A percentile compares a stretch with the other conserved stretches of the same genome.
phyloP scores from a whole-genome alignment of 2,329 filamentous ascomycete genomes.

The Tympanopsis confertula region DNA sequence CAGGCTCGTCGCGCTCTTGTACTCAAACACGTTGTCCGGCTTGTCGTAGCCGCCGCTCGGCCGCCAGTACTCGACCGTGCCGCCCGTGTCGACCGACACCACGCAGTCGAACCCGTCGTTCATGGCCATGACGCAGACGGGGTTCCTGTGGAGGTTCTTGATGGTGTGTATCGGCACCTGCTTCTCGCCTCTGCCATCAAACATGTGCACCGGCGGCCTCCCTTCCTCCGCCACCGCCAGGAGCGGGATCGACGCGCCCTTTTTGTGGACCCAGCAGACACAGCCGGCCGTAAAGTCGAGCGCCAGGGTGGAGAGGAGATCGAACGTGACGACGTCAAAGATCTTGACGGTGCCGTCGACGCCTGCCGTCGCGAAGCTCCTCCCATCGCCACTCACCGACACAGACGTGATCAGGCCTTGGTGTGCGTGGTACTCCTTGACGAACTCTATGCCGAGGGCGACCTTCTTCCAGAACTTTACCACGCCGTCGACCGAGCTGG shows the following conservation, averaged over 20 bases:
- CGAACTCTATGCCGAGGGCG: conserved; percentile 81
- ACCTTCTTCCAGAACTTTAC: conserved; percentile 99
- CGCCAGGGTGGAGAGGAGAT: conserved; percentile 75
- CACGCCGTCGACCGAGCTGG: conserved; percentile 79
- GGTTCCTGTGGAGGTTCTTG: conserved; percentile 64
- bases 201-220: conserved; percentile 66
- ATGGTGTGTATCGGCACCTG: conserved; percentile 66
- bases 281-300: conserved; percentile 65
- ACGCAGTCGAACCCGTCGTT: conserved; percentile 85
- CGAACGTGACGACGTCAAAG: conserved; percentile 74
- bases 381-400: conserved; percentile 76
- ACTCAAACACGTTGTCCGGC: conserved; percentile 79
- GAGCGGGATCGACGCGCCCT: conserved; percentile 76
- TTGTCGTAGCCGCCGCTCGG: conserved; percentile 76
- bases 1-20: conserved; percentile 85
- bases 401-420: conserved; percentile 73
- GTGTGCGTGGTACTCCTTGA: conserved; percentile 94
- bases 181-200: conserved; percentile 79
- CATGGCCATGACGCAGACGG: conserved; percentile 77
- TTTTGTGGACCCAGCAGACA: conserved; percentile 83
- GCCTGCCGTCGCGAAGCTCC: conserved; percentile 85
- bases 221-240: conserved; percentile 72
- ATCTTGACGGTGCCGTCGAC: conserved; percentile 70
- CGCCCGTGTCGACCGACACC: conserved; percentile 74
- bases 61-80: conserved; percentile 96